These are phyloP conservation scores for Emmonsiellopsis sp. DNA, from an alignment of 2,329 filamentous ascomycete genomes.

Conservation along the genomic window DNA sequence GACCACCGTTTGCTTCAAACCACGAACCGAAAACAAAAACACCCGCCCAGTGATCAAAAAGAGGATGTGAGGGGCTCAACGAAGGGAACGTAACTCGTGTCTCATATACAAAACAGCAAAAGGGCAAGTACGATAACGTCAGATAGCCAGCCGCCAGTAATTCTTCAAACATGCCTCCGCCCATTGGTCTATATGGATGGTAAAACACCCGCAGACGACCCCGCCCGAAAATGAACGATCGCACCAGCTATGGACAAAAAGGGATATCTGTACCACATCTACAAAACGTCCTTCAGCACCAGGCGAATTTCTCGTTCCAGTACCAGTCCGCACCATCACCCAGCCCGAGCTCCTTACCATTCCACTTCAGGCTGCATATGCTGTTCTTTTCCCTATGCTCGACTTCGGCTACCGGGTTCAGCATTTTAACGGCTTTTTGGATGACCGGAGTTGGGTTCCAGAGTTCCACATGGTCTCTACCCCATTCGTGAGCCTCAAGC, in stretches of 20 bases:
- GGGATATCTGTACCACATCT: background rate
- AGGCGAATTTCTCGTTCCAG: conserved; percentile 40
- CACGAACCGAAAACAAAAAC: conserved; percentile 7
- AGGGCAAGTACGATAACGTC: background rate
- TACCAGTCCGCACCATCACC: conserved; percentile 36
- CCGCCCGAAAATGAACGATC: too few relatives aligned
- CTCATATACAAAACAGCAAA: background rate
- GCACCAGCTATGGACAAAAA: background rate
- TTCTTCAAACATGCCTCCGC: background rate
- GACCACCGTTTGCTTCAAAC: conserved; percentile 27
- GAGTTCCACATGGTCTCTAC: conserved; percentile 59
- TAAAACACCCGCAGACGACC: too few relatives aligned
- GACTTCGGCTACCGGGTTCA: conserved; percentile 29
- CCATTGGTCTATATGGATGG: background rate
- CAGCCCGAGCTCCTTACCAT: conserved; percentile 27
- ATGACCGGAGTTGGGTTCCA: conserved; percentile 68
- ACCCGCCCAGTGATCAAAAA: conserved; percentile 16
- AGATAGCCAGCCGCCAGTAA: background rate
- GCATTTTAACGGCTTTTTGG: conserved; percentile 30
- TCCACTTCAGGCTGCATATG: conserved; percentile 39
- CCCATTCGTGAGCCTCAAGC: conserved; percentile 61
- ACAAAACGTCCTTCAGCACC: conserved; percentile 29
- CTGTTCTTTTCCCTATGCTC: conserved; percentile 38
- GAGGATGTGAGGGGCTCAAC: conserved; percentile 1
- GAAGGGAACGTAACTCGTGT: background rate